phyloP scores from a whole-genome alignment of 176 grass and related monocot genomes.

The Luzula sylvatica region DNA sequence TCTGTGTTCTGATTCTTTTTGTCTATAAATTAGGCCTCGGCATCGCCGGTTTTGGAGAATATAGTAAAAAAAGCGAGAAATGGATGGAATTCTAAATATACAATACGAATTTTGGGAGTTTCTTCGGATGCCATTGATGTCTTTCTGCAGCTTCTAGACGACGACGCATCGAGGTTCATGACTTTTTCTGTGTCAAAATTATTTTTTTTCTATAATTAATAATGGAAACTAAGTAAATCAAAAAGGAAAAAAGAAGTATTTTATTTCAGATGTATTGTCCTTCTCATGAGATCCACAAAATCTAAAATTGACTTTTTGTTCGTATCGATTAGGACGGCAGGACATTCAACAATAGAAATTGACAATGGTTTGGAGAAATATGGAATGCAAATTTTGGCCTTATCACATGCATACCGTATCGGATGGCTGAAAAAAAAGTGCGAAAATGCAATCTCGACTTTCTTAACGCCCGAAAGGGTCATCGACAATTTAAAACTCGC shows the following conservation, averaged over 20 bases:
- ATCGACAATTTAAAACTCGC: constrained; percentile 78
- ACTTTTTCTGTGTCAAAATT: no score
- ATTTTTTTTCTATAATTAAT: no score
- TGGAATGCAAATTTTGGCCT: constrained; percentile 54
- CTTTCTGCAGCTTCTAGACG: constrained; percentile 62
- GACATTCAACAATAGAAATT: not conserved
- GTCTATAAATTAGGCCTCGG: constrained; percentile 33
- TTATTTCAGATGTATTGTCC: no score
- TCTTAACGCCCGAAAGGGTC: constrained; percentile 32
- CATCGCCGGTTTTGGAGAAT: constrained; percentile 67
- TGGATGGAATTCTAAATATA: constrained; percentile 25
- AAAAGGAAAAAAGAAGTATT: no score
- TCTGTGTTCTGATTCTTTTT: not conserved
- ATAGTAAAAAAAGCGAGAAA: constrained; percentile 38
- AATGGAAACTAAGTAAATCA: no score
- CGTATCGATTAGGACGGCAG: not conserved
- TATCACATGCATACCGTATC: constrained; percentile 71
- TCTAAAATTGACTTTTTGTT: not conserved
- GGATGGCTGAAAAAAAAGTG: constrained; percentile 60
- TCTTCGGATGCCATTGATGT: constrained; percentile 43
- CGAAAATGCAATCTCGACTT: constrained; percentile 38
- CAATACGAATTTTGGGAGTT: constrained; percentile 44
- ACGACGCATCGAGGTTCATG: constrained; percentile 31
- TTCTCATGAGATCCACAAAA: not conserved
- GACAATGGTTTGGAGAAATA: constrained; percentile 31